Conservation (phyloP, 139 green algal genomes). For the Yamagishiella unicocca region DNA sequence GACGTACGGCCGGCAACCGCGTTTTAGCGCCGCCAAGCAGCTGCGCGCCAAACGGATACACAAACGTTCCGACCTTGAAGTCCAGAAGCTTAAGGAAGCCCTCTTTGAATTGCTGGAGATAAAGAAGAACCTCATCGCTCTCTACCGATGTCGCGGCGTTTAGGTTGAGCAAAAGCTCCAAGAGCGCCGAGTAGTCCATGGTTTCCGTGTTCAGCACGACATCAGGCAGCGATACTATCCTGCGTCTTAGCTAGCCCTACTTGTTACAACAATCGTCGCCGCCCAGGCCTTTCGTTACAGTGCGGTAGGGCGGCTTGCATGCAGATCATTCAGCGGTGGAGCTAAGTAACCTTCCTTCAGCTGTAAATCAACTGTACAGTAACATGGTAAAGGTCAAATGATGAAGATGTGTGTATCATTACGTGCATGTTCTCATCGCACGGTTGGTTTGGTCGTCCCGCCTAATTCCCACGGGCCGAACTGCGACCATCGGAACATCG, state of each 20-base stretch:
- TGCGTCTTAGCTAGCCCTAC: no score
- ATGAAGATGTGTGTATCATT: no score
- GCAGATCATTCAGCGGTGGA: no score
- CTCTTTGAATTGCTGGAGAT: constrained; percentile 60
- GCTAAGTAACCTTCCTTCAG: no score
- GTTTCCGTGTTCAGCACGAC: not conserved
- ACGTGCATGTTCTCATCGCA: no score
- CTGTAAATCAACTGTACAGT: no score
- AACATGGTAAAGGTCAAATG: no score
- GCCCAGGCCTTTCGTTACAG: no score
- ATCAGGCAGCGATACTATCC: not conserved
- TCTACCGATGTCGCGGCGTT: constrained; percentile 31
- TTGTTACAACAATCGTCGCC: not conserved
- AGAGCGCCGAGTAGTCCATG: constrained; percentile 34
- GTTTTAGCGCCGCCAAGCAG: not conserved
- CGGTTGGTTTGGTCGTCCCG: no score
- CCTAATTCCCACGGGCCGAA: no score
- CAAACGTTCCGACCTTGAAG: constrained; percentile 60
- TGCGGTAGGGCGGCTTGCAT: no score
- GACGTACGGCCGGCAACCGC: not conserved
- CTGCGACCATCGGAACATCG: no score
- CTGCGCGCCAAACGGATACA: constrained; percentile 12
- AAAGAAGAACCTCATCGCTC: constrained; percentile 48
- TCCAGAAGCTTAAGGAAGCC: constrained; percentile 71
- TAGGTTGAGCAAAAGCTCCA: constrained; percentile 18